A percentile compares a stretch with the other conserved stretches of the same genome.
phyloP scores from a whole-genome alignment of 805 yeast genomes.

The Nakazawaea ishiwadae region DNA sequence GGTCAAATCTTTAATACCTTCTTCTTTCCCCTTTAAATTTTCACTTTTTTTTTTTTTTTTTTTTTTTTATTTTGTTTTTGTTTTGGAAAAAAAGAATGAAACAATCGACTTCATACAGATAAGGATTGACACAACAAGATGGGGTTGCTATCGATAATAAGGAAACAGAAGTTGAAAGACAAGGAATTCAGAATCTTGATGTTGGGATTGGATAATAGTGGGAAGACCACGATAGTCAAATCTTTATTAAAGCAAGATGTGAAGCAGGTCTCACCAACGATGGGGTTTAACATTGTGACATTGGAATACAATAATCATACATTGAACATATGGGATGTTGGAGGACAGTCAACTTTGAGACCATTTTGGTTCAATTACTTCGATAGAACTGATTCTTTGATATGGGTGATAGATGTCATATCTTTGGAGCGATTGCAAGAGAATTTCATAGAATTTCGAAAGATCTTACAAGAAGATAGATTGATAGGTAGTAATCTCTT shows the following conservation, averaged over 20 bases:
- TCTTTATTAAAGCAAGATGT: slow-evolving; percentile 47
- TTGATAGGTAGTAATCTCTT: slow-evolving; percentile 66
- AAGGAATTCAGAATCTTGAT: slow-evolving; percentile 69
- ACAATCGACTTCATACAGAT: no score
- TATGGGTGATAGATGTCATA: slow-evolving; percentile 82
- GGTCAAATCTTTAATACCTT: neutral
- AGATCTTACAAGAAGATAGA: slow-evolving; percentile 60
- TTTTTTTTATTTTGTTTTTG: neutral
- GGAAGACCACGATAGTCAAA: slow-evolving; percentile 82
- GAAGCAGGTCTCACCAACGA: slow-evolving; percentile 70
- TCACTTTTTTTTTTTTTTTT: neutral
- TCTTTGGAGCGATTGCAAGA: slow-evolving; percentile 60
- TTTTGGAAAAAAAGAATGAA: no score
- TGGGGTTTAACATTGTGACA: slow-evolving; percentile 82
- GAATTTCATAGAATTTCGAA: slow-evolving; percentile 59
- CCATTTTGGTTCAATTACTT: slow-evolving; percentile 94
- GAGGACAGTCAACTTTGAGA: slow-evolving; percentile 81
- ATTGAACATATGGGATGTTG: slow-evolving; percentile 80
- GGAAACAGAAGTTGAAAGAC: slow-evolving; percentile 80
- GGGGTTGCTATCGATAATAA: slow-evolving; percentile 79
- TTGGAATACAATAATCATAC: slow-evolving; percentile 37
- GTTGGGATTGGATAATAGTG: slow-evolving; percentile 87
- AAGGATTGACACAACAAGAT: slow-evolving; percentile 35
- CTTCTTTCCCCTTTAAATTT: neutral
- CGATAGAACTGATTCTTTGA: slow-evolving; percentile 69